Evolutionary conservation across 352 stramenopile species (phyloP).

Genomic region (Globisporangium uncinulatum): DNA sequence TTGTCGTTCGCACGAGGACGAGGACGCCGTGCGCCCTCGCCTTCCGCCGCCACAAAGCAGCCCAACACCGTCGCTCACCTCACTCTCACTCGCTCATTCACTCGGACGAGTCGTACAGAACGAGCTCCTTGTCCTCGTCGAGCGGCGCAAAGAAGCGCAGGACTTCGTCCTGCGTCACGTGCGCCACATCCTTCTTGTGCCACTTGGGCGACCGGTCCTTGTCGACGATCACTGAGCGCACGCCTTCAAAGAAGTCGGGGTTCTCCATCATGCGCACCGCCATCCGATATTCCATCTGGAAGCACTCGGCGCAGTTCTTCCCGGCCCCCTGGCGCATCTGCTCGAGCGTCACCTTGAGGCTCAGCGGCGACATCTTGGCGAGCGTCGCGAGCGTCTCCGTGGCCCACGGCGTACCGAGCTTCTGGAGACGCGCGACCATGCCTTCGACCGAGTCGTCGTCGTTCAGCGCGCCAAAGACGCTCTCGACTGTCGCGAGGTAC

Average conservation of each 20-base stretch:
- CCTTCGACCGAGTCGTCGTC: slow-evolving; percentile 70
- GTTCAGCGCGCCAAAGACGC: slow-evolving; percentile 70
- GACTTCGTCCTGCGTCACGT: slow-evolving; percentile 67
- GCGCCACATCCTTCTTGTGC: slow-evolving; percentile 51
- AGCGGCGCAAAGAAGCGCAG: slow-evolving; percentile 77
- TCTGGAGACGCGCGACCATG: slow-evolving; percentile 52
- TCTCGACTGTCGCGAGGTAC: slow-evolving; percentile 73
- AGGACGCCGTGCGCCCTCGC: too few relatives aligned
- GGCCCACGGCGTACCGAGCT: slow-evolving; percentile 69
- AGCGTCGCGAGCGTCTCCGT: slow-evolving; percentile 79
- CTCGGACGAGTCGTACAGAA: slow-evolving; percentile 48
- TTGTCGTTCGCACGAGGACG: not conserved
- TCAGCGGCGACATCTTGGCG: slow-evolving; percentile 90
- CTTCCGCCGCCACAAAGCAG: not conserved
- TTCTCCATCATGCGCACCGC: slow-evolving; percentile 83
- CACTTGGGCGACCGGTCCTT: slow-evolving; percentile 94
- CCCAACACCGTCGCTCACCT: not conserved
- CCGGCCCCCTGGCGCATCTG: slow-evolving; percentile 87
- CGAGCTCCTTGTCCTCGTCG: slow-evolving; percentile 66
- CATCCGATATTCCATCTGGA: slow-evolving; percentile 94
- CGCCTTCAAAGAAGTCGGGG: slow-evolving; percentile 96
- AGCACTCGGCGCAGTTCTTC: slow-evolving; percentile 85
- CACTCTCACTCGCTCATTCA: slow-evolving; percentile 11
- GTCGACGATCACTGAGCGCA: slow-evolving; percentile 94
- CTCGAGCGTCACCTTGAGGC: slow-evolving; percentile 92